Base-by-base conservation (phyloP, 169 alveolate genomes). In the Eimeria zaria region DNA sequence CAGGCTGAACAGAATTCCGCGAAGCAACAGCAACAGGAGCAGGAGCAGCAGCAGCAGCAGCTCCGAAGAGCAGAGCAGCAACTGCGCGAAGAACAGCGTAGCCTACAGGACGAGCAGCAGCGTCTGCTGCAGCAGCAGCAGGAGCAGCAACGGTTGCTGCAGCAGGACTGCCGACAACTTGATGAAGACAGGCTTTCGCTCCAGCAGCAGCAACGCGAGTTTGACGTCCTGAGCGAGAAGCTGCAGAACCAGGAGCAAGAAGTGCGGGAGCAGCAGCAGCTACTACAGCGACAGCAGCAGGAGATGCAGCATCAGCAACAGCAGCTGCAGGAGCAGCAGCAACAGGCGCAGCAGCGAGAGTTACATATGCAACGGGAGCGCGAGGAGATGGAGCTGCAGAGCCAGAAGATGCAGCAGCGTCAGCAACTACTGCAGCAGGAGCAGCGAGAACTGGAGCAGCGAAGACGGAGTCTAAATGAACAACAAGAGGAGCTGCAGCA, bases 191-290 rank as follows among this genome's bases (percentile, higher is more conserved):
- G 55, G 46, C 90, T 51, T 27, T 12, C 39, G 41, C 90, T 81
- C 44, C 90, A 81, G 69, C 48, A 81, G 71, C 90, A 81, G 71
- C 90, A 81, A 73, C 90, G 90, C 27, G 90, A 81, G 73, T 81
- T 81, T 51, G 90, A 81, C 69, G 30, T 41, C 44, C 44, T 51
- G 71, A 81, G 58, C 71, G 90, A 81, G 58, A 30, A 53, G 90
- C 90, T 81, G 44, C 90, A 48, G 90, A 44, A 53, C 18, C 51
- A 81, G 44, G 73, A 81, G 90, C 90, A 53, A 44, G 46, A 44
- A 7, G 20, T 51, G 67, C 90, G 33, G 73, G 53, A 46, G 71
- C 90, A 81, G 90, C 90, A 81, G 90, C 90, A 81, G 27, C 71
- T 27, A 53, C 90, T 81, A 18, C 90, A 81, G 51, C 90, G 22